Evolutionary conservation across 805 yeast species (phyloP).

Genomic region (Spencermartinsiella europaea): DNA sequence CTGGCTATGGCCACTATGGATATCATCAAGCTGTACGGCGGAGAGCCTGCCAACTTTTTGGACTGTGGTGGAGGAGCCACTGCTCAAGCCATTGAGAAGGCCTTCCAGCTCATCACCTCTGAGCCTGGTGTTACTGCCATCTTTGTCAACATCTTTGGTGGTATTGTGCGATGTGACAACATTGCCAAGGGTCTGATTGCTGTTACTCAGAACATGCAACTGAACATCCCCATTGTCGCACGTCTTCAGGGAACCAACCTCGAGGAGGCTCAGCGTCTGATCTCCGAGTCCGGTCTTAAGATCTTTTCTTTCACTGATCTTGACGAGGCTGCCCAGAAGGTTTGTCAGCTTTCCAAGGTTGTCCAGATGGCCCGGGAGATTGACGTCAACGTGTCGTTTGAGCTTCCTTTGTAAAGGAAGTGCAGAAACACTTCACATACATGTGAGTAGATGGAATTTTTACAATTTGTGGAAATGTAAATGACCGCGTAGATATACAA

Average conservation of each 20-base stretch:
- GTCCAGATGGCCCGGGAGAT: slow-evolving; percentile 45
- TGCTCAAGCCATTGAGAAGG: slow-evolving; percentile 95
- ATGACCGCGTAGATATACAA: not conserved
- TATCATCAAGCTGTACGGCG: slow-evolving; percentile 96
- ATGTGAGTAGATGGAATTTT: not conserved
- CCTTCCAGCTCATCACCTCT: slow-evolving; percentile 86
- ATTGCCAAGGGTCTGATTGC: slow-evolving; percentile 95
- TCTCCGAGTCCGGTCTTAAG: slow-evolving; percentile 84
- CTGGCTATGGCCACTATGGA: slow-evolving; percentile 99
- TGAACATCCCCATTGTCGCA: slow-evolving; percentile 91
- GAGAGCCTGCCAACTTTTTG: slow-evolving; percentile 97
- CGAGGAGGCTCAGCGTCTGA: slow-evolving; percentile 81
- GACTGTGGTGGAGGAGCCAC: slow-evolving; percentile 99
- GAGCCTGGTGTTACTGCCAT: slow-evolving; percentile 89
- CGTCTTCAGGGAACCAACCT: slow-evolving; percentile 98
- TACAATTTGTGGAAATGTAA: not conserved
- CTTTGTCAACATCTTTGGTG: slow-evolving; percentile 98
- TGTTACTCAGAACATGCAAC: slow-evolving; percentile 86
- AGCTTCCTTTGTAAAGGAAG: slow-evolving; percentile 39
- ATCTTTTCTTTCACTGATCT: slow-evolving; percentile 87
- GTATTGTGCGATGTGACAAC: slow-evolving; percentile 98
- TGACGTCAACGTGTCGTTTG: slow-evolving; percentile 46
- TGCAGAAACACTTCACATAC: too few species aligned
- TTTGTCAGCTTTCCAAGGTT: slow-evolving; percentile 64
- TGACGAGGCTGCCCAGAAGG: slow-evolving; percentile 96